Base-by-base conservation (phyloP, 2,329 filamentous ascomycete species). In the Scytalidium lignicola region DNA sequence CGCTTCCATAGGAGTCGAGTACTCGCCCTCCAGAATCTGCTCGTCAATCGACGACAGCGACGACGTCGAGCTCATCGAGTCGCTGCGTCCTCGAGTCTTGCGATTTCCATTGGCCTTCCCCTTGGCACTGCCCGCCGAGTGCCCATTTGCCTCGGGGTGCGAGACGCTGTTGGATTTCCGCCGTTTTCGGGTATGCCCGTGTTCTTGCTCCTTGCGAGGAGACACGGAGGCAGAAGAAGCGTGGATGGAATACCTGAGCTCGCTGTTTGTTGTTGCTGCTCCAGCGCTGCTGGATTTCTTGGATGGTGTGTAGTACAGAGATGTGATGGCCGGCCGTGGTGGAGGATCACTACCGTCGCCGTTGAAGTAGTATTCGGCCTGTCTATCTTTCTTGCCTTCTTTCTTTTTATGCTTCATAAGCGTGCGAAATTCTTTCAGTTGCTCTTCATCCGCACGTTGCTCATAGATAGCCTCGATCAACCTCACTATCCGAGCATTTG, bases 381-480 rank as follows among this genome's bases (percentile, higher is more conserved):
- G 73, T 68, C 62, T 77, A 69, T 56, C 75, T 70, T 72, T 74
- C 58, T 75, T 76, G 47, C 78, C 80, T 55, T 82, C 74, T 51
- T 69, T 73, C 63, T 84, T 84, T 67, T 75, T 79, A 50, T 72
- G 64, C 57, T 70, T 67, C 44, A 85, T 62, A 41, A 79, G 70
- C 37, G 65, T 67, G 44, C 66, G 67, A 60, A 83, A 84, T 53
- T 77, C 70, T 37, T 70, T 65, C 46, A 76, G 61, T 1, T 78
- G 76, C 32, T 74, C 72, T 32, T 66, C 59, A 54, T 76, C 74
- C n/a, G 80, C 79, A 17, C 73, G 77, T 59, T 82, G 78, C 55
- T 71, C 69, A 62, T 76, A 82, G 41, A 84, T 71, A 51, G 77
- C 73, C 63, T 80, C 76, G 42, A 84, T 67, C 70, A 83, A 75